phyloP scores from a whole-genome alignment of 106 monocot genomes.

The Acorus gramineus region DNA sequence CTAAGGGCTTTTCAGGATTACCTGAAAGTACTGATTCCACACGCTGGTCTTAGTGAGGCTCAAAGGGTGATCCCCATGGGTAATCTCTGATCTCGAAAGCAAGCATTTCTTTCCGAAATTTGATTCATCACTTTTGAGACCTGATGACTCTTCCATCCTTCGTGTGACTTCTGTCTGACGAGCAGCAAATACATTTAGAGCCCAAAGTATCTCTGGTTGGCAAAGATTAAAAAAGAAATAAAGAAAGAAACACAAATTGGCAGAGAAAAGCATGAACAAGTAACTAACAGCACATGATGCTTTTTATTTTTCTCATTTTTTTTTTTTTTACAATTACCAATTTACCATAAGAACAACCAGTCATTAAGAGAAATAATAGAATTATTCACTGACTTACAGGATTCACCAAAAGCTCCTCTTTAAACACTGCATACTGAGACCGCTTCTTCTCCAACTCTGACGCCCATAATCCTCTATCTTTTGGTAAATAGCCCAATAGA shows the following conservation, averaged over 20 bases:
- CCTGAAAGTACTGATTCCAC: conserved; percentile 96
- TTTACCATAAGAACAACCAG: too few relatives aligned
- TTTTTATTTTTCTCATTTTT: too few relatives aligned
- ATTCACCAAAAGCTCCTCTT: conserved; percentile 67
- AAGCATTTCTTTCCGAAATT: conserved; percentile 34
- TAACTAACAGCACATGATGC: too few relatives aligned
- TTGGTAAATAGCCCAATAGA: conserved; percentile 69
- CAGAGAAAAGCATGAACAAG: background rate
- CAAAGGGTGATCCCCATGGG: conserved; percentile 80
- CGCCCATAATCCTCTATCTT: conserved; percentile 47
- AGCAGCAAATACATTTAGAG: conserved; percentile 46
- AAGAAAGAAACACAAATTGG: background rate
- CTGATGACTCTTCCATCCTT: conserved; percentile 58
- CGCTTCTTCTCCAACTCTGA: conserved; percentile 65
- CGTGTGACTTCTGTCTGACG: conserved; percentile 93
- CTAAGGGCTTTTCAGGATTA: conserved; percentile 8
- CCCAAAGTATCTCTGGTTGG: background rate
- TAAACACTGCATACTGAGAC: conserved; percentile 64
- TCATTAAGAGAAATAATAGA: too few relatives aligned
- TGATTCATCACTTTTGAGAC: conserved; percentile 31
- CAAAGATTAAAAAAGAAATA: background rate
- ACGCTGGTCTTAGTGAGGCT: conserved; percentile 80
- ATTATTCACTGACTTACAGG: conserved; percentile 45
- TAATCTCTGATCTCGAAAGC: conserved; percentile 55
- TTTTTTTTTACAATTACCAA: too few relatives aligned